Evolutionary conservation across 2,329 filamentous ascomycete genomes (phyloP), one percentile per base, ranked within the genome.

Genomic region (Dissoconium aciculare): DNA sequence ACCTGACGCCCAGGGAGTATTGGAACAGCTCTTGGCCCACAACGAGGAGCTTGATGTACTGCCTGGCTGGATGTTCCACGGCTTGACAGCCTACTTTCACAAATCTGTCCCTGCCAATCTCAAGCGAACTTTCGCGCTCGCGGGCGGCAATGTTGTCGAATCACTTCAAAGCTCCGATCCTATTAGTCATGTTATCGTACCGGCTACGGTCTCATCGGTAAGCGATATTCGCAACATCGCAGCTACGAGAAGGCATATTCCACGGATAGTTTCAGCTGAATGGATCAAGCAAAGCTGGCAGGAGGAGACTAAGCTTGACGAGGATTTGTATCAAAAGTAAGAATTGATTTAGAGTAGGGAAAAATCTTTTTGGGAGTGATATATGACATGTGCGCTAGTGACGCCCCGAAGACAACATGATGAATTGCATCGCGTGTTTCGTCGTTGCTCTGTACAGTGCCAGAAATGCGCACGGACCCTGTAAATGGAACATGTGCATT

Each of bases 231-330:
- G 42, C 3, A 38, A 30, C 15, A 26, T 32, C 3, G 14, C 44
- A 5, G 30, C 43, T 4, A 14, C 21, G 2, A 35, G 33, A 16
- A 57, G 50, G 31, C 57, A 49, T 27, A 55, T 84, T 19, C 81
- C 85, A 1, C 64, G 81, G 40, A 56, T 87, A 5, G 78, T 94
- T 2, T 67, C 59, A 0, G 52, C 64, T 6, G 60, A 62, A 10
- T 98, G 89, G 89, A 57, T 94, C 0, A 66, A 75, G 30, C 73
- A 78, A 31, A 81, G 80, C 46, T 93, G 85, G 83, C 63, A 62
- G 35, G 81, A 87, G 51, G 66, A 64, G 40, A 92, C 83, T 1
- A 48, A 79, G 37, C 52, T 94, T 27, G 82, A 92, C 41, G 87
- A 94, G 57, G 81, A 87, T 34, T 8, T 23, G 19, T 23, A 8